Evolutionary conservation across 139 green algal genomes (phyloP).

Genomic region (Zygnema circumcarinatum): DNA sequence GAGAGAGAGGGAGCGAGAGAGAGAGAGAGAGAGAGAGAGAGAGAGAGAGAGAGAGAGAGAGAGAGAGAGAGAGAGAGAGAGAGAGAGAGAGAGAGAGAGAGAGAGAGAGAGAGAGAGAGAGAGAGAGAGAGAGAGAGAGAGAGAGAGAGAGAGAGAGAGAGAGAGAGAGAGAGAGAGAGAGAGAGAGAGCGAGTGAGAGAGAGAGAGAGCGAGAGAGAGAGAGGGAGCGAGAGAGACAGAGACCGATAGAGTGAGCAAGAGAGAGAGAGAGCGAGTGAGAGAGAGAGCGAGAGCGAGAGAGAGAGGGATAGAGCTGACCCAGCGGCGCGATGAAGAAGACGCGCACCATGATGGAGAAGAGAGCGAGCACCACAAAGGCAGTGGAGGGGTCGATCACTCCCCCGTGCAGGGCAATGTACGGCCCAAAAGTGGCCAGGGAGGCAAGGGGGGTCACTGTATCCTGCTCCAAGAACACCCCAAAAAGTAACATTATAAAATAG

Average conservation of each 20-base stretch:
- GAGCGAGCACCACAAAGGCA: slow-evolving; percentile 34
- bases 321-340: slow-evolving; percentile 50
- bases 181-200: not conserved
- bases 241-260: not conserved
- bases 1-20: not conserved
- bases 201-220: not conserved
- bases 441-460: slow-evolving; percentile 52
- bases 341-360: slow-evolving; percentile 54
- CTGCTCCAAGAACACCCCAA: not conserved
- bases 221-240: not conserved
- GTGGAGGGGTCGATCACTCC: slow-evolving; percentile 11
- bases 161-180: not conserved
- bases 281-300: not conserved
- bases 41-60: not conserved
- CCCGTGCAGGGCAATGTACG: slow-evolving; percentile 31
- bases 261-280: not conserved
- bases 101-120: not conserved
- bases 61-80: not conserved
- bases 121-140: not conserved
- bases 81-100: not conserved
- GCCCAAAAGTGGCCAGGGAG: slow-evolving; percentile 38
- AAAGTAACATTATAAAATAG: not conserved
- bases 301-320: not conserved
- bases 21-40: not conserved
- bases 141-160: not conserved